Percentiles rank a stretch among this genome's conserved stretches.
These are phyloP conservation scores for Psilocybe cubensis DNA, from an alignment of 768 basidiomycete species.

Conservation along the genomic window DNA sequence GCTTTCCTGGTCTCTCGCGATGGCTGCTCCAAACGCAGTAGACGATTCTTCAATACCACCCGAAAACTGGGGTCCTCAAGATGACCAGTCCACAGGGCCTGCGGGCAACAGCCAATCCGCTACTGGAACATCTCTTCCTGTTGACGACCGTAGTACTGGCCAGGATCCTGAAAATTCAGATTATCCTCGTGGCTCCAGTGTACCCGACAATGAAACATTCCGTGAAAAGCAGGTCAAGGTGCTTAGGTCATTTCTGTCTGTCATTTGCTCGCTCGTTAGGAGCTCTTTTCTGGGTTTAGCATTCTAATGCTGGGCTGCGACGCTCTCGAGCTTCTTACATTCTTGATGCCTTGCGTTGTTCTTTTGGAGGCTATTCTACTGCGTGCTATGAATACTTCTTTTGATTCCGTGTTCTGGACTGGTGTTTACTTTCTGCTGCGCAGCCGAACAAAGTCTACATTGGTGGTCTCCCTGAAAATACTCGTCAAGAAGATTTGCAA, in stretches of 20 bases:
- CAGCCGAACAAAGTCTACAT: constrained; percentile 95
- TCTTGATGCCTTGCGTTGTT: constrained; percentile 40
- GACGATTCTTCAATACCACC: constrained; percentile 37
- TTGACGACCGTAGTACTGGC: constrained; percentile 46
- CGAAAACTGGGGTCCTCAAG: constrained; percentile 56
- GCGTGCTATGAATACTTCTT: constrained; percentile 50
- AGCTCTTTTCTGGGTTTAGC: constrained; percentile 37
- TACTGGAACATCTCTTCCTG: constrained; percentile 50
- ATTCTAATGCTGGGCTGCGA: constrained; percentile 41
- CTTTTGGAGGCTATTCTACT: constrained; percentile 44
- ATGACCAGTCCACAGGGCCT: constrained; percentile 48
- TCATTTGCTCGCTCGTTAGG: constrained; percentile 39
- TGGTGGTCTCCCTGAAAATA: constrained; percentile 87
- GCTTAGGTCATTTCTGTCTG: constrained; percentile 68
- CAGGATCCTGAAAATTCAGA: constrained; percentile 55
- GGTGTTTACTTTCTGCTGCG: constrained; percentile 73
- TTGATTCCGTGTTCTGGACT: constrained; percentile 58
- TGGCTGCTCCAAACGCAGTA: constrained; percentile 35
- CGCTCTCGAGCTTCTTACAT: constrained; percentile 38
- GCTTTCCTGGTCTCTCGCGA: constrained; percentile 19
- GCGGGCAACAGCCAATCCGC: constrained; percentile 45
- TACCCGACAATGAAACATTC: constrained; percentile 50
- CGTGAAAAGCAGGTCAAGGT: constrained; percentile 87
- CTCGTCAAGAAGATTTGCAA: constrained; percentile 82
- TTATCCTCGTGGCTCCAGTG: constrained; percentile 54